Evolutionary conservation across 1,284 basidiomycete genomes (phyloP).

Genomic region (Apiotrichum akiyoshidainum): DNA sequence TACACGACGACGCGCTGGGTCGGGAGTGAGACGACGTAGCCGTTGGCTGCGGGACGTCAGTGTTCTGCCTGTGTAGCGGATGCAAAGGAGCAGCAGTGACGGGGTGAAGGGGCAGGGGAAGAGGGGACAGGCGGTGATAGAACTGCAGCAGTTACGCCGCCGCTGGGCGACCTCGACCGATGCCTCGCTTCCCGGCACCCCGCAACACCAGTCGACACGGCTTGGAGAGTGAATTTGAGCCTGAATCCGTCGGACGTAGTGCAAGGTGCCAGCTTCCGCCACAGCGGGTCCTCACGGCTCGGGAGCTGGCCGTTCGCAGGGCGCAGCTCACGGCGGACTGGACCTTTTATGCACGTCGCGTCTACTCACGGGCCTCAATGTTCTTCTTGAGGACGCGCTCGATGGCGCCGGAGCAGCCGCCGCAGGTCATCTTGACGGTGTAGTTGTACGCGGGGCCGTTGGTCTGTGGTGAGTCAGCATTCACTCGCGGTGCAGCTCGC

Average conservation of each 20-base stretch:
- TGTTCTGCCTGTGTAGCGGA: not conserved
- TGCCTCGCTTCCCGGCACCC: no score
- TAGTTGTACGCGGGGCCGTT: slow-evolving; percentile 45
- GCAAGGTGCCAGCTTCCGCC: no score
- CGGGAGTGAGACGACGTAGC: slow-evolving; percentile 42
- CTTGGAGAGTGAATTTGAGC: no score
- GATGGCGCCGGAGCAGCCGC: slow-evolving; percentile 49
- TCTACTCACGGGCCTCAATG: slow-evolving; percentile 42
- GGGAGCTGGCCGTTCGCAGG: not conserved
- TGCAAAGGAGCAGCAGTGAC: slow-evolving; percentile 5
- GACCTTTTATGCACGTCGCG: no score
- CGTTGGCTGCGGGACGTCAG: slow-evolving; percentile 33
- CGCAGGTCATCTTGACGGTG: slow-evolving; percentile 51
- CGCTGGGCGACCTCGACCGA: no score
- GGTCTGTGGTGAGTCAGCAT: slow-evolving; percentile 6
- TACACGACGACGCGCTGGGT: slow-evolving; percentile 47
- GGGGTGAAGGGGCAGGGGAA: not conserved
- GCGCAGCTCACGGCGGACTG: not conserved
- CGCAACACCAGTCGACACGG: no score
- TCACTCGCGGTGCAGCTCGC: no score
- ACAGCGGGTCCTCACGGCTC: no score
- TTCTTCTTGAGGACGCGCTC: slow-evolving; percentile 49
- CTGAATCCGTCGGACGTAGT: no score
- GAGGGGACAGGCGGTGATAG: not conserved
- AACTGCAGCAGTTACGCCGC: no score